These are phyloP conservation scores for Stephanodiscus minutulus DNA, from an alignment of 108 stramenopile genomes.

Conservation along the genomic window DNA sequence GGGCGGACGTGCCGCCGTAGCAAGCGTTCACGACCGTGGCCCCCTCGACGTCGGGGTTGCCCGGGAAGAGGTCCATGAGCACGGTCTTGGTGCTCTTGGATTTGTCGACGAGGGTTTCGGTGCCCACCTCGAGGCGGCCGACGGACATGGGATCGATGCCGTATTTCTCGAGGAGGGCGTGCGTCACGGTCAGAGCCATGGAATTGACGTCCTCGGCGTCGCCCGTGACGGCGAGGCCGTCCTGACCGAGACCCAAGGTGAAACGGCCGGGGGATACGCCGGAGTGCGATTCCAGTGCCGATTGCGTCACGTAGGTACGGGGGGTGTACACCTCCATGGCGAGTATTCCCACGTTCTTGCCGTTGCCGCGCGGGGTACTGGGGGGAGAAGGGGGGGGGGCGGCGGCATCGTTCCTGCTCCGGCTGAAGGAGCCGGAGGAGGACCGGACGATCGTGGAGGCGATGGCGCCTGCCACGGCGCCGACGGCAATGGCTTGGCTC, in stretches of 20 bases:
- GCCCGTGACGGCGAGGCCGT: slow-evolving; percentile 89
- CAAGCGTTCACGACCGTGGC: slow-evolving; percentile 97
- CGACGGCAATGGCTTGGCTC: slow-evolving; percentile 53
- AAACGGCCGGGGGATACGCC: slow-evolving; percentile 90
- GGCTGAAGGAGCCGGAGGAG: slow-evolving; percentile 10
- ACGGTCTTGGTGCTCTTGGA: slow-evolving; percentile 96
- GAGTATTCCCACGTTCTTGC: slow-evolving; percentile 93
- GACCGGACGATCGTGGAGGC: slow-evolving; percentile 48
- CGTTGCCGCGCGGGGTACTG: slow-evolving; percentile 31
- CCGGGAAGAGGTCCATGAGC: slow-evolving; percentile 90
- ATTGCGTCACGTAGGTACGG: slow-evolving; percentile 89
- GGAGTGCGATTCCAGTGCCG: slow-evolving; percentile 87
- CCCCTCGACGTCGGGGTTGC: slow-evolving; percentile 94
- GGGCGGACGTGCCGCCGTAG: slow-evolving; percentile 97
- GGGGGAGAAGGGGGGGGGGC: slow-evolving; percentile 4
- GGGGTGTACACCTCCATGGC: slow-evolving; percentile 97
- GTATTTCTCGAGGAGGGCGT: slow-evolving; percentile 93
- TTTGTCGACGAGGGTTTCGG: slow-evolving; percentile 97
- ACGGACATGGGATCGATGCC: slow-evolving; percentile 81
- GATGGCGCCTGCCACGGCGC: slow-evolving; percentile 61
- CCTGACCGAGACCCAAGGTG: slow-evolving; percentile 96
- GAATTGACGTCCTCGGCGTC: slow-evolving; percentile 96
- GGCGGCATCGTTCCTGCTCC: neutral
- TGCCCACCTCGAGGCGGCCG: slow-evolving; percentile 93
- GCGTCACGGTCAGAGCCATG: slow-evolving; percentile 91